phyloP scores from a whole-genome alignment of 257 asterid species.

The Ophiorrhiza pumila region DNA sequence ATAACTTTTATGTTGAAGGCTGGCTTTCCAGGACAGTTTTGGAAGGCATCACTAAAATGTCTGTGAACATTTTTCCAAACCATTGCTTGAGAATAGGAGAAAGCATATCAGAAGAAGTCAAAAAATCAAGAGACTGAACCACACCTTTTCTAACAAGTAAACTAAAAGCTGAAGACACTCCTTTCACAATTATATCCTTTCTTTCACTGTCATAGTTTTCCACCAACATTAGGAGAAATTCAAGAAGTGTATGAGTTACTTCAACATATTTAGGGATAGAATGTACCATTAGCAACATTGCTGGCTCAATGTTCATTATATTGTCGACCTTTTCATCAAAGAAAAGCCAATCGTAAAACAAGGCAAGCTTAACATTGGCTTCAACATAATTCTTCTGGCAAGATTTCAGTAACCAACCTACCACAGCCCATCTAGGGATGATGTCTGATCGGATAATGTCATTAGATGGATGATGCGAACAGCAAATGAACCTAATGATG shows the following conservation, averaged over 20 bases:
- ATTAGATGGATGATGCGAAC: conserved; percentile 68
- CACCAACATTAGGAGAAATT: conserved; percentile 54
- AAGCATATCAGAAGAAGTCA: conserved; percentile 44
- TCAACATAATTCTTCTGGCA: conserved; percentile 48
- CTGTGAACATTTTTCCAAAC: conserved; percentile 38
- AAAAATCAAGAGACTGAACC: conserved; percentile 53
- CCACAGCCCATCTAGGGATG: conserved; percentile 74
- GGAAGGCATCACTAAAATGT: conserved; percentile 15
- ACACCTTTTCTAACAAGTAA: conserved; percentile 48
- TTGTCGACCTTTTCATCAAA: conserved; percentile 61
- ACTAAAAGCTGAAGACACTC: conserved; percentile 54
- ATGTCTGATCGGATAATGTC: conserved; percentile 54
- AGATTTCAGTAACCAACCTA: conserved; percentile 68
- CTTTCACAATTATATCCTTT: conserved; percentile 48
- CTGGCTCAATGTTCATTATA: conserved; percentile 76
- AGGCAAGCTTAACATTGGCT: conserved; percentile 70
- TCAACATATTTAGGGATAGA: conserved; percentile 65
- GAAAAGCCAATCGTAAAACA: conserved; percentile 82
- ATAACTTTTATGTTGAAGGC: not conserved
- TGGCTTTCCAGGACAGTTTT: conserved; percentile 14
- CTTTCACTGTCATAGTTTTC: conserved; percentile 71
- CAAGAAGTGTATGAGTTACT: conserved; percentile 67
- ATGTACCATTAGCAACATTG: conserved; percentile 60
- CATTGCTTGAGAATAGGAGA: conserved; percentile 61
- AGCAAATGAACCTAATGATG: conserved; percentile 75